Evolutionary conservation across 2,329 filamentous ascomycete genomes (phyloP).

Genomic region (Colletotrichum scovillei): DNA sequence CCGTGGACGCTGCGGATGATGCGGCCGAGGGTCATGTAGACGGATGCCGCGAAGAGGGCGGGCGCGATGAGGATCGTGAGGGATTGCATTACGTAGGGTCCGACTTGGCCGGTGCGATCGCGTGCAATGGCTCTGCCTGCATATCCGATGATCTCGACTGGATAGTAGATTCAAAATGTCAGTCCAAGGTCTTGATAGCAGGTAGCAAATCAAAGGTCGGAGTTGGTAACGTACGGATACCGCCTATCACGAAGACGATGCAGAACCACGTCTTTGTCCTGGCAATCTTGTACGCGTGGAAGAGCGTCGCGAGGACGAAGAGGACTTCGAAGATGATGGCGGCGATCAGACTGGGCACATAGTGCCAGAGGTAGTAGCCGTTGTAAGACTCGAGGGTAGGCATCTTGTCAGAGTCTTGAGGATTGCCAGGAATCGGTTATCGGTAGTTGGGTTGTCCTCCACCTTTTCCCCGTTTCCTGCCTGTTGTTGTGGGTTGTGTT

Average conservation of each 20-base stretch:
- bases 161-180: not conserved
- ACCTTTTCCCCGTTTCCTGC: not conserved
- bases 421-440: not conserved
- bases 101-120: slow-evolving; percentile 45
- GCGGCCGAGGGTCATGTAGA: slow-evolving; percentile 63
- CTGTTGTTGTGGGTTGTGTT: not conserved
- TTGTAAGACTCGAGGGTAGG: slow-evolving; percentile 44
- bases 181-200: not conserved
- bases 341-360: slow-evolving; percentile 54
- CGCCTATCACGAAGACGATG: slow-evolving; percentile 59
- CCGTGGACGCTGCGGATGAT: slow-evolving; percentile 52
- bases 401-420: slow-evolving; percentile 33
- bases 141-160: slow-evolving; percentile 59
- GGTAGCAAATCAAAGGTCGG: not conserved
- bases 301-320: slow-evolving; percentile 51
- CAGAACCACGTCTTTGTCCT: slow-evolving; percentile 62
- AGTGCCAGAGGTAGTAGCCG: slow-evolving; percentile 49
- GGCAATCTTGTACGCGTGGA: slow-evolving; percentile 55
- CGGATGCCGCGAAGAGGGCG: slow-evolving; percentile 59
- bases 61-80: slow-evolving; percentile 59
- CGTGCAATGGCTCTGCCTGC: slow-evolving; percentile 44
- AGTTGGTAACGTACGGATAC: slow-evolving; percentile 53
- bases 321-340: slow-evolving; percentile 56
- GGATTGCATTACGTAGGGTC: slow-evolving; percentile 54
- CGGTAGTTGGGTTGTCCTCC: not conserved